Evolutionary conservation across 257 asterid species (phyloP).

Genomic region (Echites panduratus): DNA sequence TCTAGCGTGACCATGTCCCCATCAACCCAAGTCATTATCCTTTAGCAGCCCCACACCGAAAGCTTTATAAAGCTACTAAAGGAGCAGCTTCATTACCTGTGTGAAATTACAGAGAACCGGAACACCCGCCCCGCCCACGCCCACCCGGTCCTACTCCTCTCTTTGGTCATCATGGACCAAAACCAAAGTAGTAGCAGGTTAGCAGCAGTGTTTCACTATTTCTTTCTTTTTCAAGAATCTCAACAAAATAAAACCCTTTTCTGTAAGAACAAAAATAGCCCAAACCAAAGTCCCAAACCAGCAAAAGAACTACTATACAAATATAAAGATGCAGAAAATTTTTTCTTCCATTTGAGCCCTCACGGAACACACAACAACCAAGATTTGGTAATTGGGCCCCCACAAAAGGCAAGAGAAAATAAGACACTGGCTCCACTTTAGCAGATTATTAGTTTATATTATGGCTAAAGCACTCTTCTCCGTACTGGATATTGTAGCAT

Average conservation of each 20-base stretch:
- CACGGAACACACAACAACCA: not conserved
- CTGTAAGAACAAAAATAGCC: not conserved
- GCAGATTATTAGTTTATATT: not conserved
- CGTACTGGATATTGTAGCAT: not conserved
- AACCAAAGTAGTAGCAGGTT: conserved; percentile 6
- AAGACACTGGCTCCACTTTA: not conserved
- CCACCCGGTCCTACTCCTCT: not conserved
- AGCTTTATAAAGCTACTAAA: not conserved
- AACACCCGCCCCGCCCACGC: not conserved
- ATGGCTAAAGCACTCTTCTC: conserved; percentile 3
- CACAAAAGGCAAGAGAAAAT: not conserved
- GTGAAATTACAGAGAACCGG: not conserved
- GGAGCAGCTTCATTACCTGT: conserved; percentile 5
- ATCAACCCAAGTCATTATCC: conserved; percentile 32
- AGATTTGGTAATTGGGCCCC: conserved; percentile 10
- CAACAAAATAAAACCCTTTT: not conserved
- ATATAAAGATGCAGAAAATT: not conserved
- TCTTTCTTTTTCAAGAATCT: conserved; percentile 14
- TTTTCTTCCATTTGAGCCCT: not conserved
- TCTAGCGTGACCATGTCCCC: conserved; percentile 47
- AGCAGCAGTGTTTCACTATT: not conserved
- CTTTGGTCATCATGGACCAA: conserved; percentile 18
- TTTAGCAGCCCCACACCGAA: conserved; percentile 15
- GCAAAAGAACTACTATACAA: not conserved
- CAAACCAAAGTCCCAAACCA: not conserved